phyloP scores from a whole-genome alignment of 108 stramenopile species.

The Mayamaea pseudoterrestris region DNA sequence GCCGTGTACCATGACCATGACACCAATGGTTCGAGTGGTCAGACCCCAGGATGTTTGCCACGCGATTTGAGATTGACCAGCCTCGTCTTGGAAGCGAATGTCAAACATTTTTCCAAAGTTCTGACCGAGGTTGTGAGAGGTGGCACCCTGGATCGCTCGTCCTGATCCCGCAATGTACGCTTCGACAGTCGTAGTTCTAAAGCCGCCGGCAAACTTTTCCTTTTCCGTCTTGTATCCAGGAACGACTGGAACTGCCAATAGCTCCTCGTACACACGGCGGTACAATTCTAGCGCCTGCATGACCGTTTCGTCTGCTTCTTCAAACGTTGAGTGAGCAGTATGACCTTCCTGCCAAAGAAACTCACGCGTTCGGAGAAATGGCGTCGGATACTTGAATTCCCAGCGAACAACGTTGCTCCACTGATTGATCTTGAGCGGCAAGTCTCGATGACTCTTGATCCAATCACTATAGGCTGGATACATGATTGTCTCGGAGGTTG shows the following conservation, averaged over 20 bases:
- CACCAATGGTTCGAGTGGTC: slow-evolving; percentile 97
- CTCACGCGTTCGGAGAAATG: slow-evolving; percentile 94
- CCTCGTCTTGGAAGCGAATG: slow-evolving; percentile 90
- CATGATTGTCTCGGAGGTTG: slow-evolving; percentile 99
- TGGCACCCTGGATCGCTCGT: slow-evolving; percentile 98
- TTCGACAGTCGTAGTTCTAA: slow-evolving; percentile 96
- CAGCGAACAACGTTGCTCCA: slow-evolving; percentile 99
- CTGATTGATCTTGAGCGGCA: slow-evolving; percentile 97
- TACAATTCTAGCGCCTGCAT: slow-evolving; percentile 94
- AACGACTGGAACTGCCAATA: slow-evolving; percentile 97
- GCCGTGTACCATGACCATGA: slow-evolving; percentile 99
- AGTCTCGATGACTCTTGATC: slow-evolving; percentile 86
- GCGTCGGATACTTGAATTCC: slow-evolving; percentile 99
- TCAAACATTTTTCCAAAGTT: slow-evolving; percentile 99
- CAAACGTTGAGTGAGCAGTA: slow-evolving; percentile 94
- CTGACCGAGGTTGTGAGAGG: slow-evolving; percentile 96
- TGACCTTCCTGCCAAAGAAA: slow-evolving; percentile 99
- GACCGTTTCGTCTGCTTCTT: slow-evolving; percentile 95
- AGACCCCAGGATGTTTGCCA: slow-evolving; percentile 99
- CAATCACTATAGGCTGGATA: slow-evolving; percentile 96
- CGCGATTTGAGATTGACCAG: slow-evolving; percentile 73
- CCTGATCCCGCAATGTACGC: slow-evolving; percentile 96
- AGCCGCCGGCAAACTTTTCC: slow-evolving; percentile 98
- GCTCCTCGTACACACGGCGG: slow-evolving; percentile 92
- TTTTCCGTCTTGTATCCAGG: slow-evolving; percentile 95